Evolutionary conservation across 2,329 filamentous ascomycete genomes (phyloP), one percentile per base, ranked within the genome.

Genomic region (Aspergillus ustus): DNA sequence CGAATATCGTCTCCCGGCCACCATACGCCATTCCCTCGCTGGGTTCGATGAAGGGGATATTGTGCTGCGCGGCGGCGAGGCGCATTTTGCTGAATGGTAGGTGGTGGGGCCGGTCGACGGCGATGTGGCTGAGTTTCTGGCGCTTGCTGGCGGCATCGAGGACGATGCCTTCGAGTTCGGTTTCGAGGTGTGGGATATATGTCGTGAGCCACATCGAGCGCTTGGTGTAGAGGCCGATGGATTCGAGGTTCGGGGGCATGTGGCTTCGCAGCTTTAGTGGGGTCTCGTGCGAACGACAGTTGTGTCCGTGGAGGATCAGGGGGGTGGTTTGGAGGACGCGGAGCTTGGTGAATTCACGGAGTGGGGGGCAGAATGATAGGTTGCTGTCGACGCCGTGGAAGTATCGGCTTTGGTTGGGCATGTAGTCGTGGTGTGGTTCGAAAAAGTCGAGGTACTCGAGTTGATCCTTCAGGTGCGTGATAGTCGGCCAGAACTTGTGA

Each of bases 361-460:
- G 51, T 2, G 51, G 51, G 2, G 51, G 51, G 34, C 51, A 53
- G 51, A 53, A 20, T 29, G 29, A 15, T 9, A 40, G 11, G 11
- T 40, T 40, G 11, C 15, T 15, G 34, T 40, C 34, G 34, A 40
- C 11, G 3, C 15, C 34, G 11, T 40, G 9, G 34, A 40, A 40
- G 34, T 40, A 22, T 13, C 31, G 11, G 40, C 8, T 19, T 20
- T 37, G 51, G 17, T 53, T 37, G 25, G 25, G 22, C 31, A 52
- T 17, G 28, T 34, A 19, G 2, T 22, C 22, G 6, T 31, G 17
- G 49, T 19, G 25, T 9, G 3, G 11, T n/a, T 51, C 25, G 49
- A n/a, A 43, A 19, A 53, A 20, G 19, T 53, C 51, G n/a, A 53
- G 51, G 34, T 53, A 53, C 34, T 53, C 51, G 31, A 53, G 51